Evolutionary conservation across 2,329 filamentous ascomycete genomes (phyloP), one percentile per base, ranked within the genome.

Genomic region (Alternaria gaisen): DNA sequence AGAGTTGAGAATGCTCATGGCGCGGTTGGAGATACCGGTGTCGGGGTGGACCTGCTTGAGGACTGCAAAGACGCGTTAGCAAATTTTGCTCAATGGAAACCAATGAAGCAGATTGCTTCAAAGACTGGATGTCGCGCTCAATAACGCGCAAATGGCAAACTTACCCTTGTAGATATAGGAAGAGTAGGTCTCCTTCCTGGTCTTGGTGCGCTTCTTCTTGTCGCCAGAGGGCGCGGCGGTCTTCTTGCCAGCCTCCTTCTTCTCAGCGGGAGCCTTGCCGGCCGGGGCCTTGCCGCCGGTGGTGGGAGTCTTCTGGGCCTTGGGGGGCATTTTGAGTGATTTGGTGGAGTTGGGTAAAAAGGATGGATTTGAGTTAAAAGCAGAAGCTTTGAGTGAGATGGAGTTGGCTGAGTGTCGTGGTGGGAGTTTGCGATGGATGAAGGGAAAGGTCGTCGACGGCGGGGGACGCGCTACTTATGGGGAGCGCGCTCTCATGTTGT

Each of bases 191-290:
- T 99, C 95, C 91, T 98, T 98, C 85, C 95, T 91, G 73, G 94
- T 92, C 94, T 99, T 99, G 86, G 93, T 97, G 80, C 95, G 93
- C 94, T 98, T 99, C 92, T 99, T 99, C 93, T 98, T 98, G 77
- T 98, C 95, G 70, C 95, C 95, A 80, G 92, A 89, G 65, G 94
- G 89, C 63, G 94, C 93, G 73, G 88, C 84, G 51, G 95, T 98
- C 91, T 98, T 99, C 92, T 99, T 99, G 87, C 94, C 95, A 70
- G 94, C 95, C 85, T 98, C 94, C 91, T 98, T 97, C 91, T 97
- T 97, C 90, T 97, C 94, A 80, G 91, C 92, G 63, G 94, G 93
- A 47, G 89, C 88, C 82, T 91, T 91, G 79, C 87, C 87, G 77
- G 88, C 90, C 70, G 90, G 89, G 76, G 94, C 94, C 93, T 98